Evolutionary conservation across 2,329 filamentous ascomycete genomes (phyloP).

Genomic region (Penicillium digitatum): DNA sequence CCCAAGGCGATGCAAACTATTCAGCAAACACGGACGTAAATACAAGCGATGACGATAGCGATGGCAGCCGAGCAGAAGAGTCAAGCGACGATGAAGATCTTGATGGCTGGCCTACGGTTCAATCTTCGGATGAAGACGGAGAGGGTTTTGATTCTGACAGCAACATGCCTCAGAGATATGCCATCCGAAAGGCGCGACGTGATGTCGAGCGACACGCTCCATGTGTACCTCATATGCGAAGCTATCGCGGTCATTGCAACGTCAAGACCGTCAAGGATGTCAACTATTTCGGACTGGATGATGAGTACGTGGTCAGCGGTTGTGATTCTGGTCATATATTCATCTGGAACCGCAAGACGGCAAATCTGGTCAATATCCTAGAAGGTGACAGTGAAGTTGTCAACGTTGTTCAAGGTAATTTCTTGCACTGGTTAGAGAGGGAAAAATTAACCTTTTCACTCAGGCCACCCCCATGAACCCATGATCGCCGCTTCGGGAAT

Average conservation of each 20-base stretch:
- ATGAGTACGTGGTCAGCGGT: slow-evolving; percentile 65
- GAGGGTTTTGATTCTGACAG: slow-evolving; percentile 25
- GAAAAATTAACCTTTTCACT: slow-evolving; percentile 11
- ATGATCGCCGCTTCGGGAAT: slow-evolving; percentile 64
- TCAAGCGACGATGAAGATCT: slow-evolving; percentile 12
- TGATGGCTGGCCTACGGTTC: background rate
- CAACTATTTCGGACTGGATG: slow-evolving; percentile 63
- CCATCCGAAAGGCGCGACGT: slow-evolving; percentile 48
- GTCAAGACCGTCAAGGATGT: slow-evolving; percentile 66
- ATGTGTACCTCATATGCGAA: slow-evolving; percentile 54
- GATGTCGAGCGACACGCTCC: slow-evolving; percentile 54
- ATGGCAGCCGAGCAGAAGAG: slow-evolving; percentile 14
- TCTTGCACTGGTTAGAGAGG: background rate
- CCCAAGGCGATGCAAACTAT: background rate
- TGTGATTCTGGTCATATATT: slow-evolving; percentile 65
- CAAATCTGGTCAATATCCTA: slow-evolving; percentile 60
- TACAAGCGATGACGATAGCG: background rate
- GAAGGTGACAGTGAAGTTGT: slow-evolving; percentile 66
- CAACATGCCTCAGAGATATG: slow-evolving; percentile 46
- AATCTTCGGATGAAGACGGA: slow-evolving; percentile 20
- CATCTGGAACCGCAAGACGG: slow-evolving; percentile 64
- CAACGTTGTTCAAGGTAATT: slow-evolving; percentile 60
- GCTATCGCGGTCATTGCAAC: slow-evolving; percentile 63
- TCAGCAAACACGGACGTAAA: background rate
- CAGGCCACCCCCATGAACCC: slow-evolving; percentile 64